These are phyloP conservation scores for Stephanodiscus triporus DNA, from an alignment of 108 stramenopile species.

Conservation along the genomic window DNA sequence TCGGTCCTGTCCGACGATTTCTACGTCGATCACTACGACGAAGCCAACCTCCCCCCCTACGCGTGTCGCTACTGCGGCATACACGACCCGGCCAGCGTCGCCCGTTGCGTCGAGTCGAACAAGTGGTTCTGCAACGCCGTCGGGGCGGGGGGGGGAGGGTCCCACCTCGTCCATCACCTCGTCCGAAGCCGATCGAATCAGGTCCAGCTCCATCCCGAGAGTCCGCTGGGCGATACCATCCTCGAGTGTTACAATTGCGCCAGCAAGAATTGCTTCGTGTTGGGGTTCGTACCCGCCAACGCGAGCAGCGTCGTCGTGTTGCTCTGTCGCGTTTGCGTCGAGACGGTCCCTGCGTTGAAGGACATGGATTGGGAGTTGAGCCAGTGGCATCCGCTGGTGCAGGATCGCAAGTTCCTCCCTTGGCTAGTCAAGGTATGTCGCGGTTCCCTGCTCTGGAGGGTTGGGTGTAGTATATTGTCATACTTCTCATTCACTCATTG, in stretches of 20 bases:
- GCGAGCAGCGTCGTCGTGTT: constrained; percentile 89
- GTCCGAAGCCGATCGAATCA: constrained; percentile 78
- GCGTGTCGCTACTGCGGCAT: constrained; percentile 97
- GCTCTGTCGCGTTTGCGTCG: constrained; percentile 96
- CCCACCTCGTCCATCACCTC: constrained; percentile 96
- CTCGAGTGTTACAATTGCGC: constrained; percentile 99
- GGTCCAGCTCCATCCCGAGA: constrained; percentile 88
- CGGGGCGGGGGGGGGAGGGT: constrained; percentile 77
- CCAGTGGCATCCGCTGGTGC: constrained; percentile 96
- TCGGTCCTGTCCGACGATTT: constrained; percentile 54
- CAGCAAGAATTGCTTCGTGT: constrained; percentile 92
- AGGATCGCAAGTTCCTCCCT: constrained; percentile 91
- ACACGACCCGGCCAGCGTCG: constrained; percentile 94
- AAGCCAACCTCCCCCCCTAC: constrained; percentile 80
- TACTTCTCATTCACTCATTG: constrained; percentile 9
- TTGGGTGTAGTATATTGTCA: not conserved
- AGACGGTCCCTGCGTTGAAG: constrained; percentile 91
- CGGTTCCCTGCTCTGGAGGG: not conserved
- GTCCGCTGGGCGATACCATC: constrained; percentile 93
- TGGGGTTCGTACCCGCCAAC: constrained; percentile 97
- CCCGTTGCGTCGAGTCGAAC: constrained; percentile 90
- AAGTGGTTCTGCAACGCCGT: constrained; percentile 99
- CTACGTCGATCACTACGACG: constrained; percentile 80
- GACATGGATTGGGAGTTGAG: constrained; percentile 98
- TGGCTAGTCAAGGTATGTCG: constrained; percentile 88